Evolutionary conservation across 2,329 filamentous ascomycete genomes (phyloP).

Genomic region (Leptographium radiaticola): DNA sequence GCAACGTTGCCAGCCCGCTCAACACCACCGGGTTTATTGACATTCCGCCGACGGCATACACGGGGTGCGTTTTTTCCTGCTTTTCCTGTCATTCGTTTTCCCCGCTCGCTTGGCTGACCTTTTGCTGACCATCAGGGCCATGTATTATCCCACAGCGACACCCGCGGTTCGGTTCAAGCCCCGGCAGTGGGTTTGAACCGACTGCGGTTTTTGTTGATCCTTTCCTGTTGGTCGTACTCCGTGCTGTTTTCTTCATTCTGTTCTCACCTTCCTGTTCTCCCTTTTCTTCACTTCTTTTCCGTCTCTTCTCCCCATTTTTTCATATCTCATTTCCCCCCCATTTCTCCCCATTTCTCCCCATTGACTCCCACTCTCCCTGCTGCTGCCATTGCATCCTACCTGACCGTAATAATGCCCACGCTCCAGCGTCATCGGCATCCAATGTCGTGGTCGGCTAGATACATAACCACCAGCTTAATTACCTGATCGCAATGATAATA

Average conservation of each 20-base stretch:
- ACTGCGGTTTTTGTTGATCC: too few species aligned
- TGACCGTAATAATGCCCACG: too few species aligned
- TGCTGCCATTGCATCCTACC: too few species aligned
- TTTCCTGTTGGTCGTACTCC: too few species aligned
- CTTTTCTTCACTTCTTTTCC: neutral
- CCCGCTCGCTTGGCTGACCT: neutral
- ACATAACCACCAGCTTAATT: too few species aligned
- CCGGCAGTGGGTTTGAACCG: neutral
- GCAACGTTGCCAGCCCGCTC: conserved; percentile 41
- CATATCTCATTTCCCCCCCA: too few species aligned
- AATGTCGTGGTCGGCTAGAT: too few species aligned
- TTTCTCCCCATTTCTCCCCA: too few species aligned
- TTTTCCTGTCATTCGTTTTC: neutral
- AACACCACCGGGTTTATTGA: conserved; percentile 41
- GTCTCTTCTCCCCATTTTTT: neutral
- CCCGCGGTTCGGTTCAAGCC: neutral
- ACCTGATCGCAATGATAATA: too few species aligned
- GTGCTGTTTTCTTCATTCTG: too few species aligned
- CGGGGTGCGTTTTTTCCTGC: conserved; percentile 26
- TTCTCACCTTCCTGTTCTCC: neutral
- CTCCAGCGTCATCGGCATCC: too few species aligned
- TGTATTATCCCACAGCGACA: neutral
- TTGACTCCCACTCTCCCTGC: too few species aligned
- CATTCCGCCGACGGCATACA: conserved; percentile 30
- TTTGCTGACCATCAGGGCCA: neutral